Evolutionary conservation across 129 eudicot species (phyloP).

Genomic region (Flaveria bidentis): DNA sequence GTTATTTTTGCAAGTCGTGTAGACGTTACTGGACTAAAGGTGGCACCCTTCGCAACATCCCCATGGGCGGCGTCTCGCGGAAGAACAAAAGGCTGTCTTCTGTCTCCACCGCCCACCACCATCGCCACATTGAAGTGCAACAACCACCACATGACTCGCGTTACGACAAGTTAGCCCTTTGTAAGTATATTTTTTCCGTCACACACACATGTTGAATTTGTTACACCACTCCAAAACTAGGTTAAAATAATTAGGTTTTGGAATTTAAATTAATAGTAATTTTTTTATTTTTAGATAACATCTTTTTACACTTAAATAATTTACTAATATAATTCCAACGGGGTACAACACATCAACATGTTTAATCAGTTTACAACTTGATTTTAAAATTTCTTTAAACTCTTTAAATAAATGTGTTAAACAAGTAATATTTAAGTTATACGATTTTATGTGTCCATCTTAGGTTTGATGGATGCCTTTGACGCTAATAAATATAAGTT

Average conservation of each 20-base stretch:
- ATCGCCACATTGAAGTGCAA: not conserved
- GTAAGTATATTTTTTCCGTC: not conserved
- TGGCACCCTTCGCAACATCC: slow-evolving; percentile 89
- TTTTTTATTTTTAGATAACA: too few relatives aligned
- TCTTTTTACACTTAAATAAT: too few relatives aligned
- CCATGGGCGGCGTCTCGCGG: slow-evolving; percentile 84
- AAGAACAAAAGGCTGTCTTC: slow-evolving; percentile 55
- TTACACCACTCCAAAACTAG: too few relatives aligned
- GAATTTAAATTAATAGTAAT: too few relatives aligned
- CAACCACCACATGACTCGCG: not conserved
- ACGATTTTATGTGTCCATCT: too few relatives aligned
- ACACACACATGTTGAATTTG: too few relatives aligned
- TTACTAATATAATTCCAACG: too few relatives aligned
- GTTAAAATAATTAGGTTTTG: too few relatives aligned
- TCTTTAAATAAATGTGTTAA: too few relatives aligned
- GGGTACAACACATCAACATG: too few relatives aligned
- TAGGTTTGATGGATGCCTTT: not conserved
- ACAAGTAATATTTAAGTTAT: not conserved
- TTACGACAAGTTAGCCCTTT: not conserved
- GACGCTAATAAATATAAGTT: too few relatives aligned
- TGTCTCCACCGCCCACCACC: not conserved
- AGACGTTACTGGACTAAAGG: slow-evolving; percentile 97
- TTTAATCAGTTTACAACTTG: not conserved
- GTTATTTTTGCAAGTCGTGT: slow-evolving; percentile 90
- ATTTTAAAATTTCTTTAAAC: too few relatives aligned